Evolutionary conservation across 345 rosid genomes (phyloP), one percentile per base, ranked within the genome.

Genomic region (Dipteronia dyeriana): DNA sequence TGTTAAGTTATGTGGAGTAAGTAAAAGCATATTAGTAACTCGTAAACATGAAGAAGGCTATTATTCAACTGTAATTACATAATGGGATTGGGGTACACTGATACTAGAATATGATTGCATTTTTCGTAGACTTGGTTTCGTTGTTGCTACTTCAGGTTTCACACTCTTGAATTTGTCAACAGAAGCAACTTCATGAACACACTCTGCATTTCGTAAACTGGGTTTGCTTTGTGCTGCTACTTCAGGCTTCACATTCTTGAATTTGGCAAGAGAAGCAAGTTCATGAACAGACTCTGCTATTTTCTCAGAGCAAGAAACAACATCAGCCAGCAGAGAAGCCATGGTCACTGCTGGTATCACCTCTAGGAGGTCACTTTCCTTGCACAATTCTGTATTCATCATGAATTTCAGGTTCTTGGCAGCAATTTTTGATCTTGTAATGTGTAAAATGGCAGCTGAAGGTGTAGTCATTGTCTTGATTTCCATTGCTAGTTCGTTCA

Each of bases 401-500:
- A 76, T 9, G 0, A 78, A 70, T 25, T 70, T 79, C 29, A 83
- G 70, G 19, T 59, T 77, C 14, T 74, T 71, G 19, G 83, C 79
- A 1, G 81, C 81, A 6, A 54, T 60, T 74, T 76, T 85, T 22
- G 88, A 81, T 0, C 76, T 81, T 14, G 54, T 71, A 17, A 85
- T 43, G 76, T 83, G 86, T n/a, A 57, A 4, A 66, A 53, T 69
- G 39, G 70, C 73, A 20, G 81, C 26, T 41, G n/a, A 39, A 59
- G 84, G 78, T 23, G 11, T 9, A 1, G 17, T 77, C 86, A 86
- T 84, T 49, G 31, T 80, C 47, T 65, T 71, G 25, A 80, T 68
- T 62, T 80, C 76, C 22, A 51, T 49, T 31, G 89, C 76, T 45
- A 84, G 20, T 57, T 84, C 83, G 68, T 76, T 86, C 53, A 86